These are phyloP conservation scores for Mrakia hoshinonis DNA, from an alignment of 768 basidiomycete species.

Conservation along the genomic window DNA sequence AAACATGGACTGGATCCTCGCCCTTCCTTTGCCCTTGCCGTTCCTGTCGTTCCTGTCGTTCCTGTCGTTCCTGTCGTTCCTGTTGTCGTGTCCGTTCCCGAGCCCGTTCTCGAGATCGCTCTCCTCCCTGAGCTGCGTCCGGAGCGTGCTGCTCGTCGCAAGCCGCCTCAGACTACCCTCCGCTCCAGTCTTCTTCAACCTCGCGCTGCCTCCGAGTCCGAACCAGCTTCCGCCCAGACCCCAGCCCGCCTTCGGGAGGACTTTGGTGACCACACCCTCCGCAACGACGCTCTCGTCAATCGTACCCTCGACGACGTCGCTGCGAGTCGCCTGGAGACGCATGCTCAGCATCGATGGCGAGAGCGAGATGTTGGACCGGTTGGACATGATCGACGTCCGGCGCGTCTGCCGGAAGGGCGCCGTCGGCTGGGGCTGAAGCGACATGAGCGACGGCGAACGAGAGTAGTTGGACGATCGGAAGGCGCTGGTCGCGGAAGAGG, in stretches of 20 bases:
- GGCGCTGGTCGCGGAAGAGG: not conserved
- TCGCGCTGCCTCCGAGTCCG: not conserved
- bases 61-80: not conserved
- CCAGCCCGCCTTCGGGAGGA: not conserved
- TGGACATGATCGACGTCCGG: constrained; percentile 18
- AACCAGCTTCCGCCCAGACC: constrained; percentile 17
- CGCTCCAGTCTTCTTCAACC: constrained; percentile 1
- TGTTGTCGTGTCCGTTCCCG: not conserved
- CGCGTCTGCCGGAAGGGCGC: constrained; percentile 8
- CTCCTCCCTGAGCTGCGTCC: not conserved
- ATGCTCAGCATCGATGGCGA: constrained; percentile 21
- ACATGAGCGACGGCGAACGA: constrained; percentile 9
- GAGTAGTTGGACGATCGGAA: not conserved
- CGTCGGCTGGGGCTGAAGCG: not conserved
- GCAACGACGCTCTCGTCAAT: constrained; percentile 15
- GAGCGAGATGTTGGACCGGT: constrained; percentile 13
- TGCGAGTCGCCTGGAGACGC: constrained; percentile 2
- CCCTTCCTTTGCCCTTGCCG: not conserved
- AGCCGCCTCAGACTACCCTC: constrained; percentile 22
- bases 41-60: not conserved
- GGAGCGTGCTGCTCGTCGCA: not conserved
- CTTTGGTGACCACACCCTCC: not conserved
- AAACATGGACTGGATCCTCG: constrained; percentile 6
- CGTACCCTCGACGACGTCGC: constrained; percentile 1
- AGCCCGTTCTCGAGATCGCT: not conserved